A percentile compares a stretch with the other conserved stretches of the same genome.
Evolutionary conservation across 2,329 filamentous ascomycete species (phyloP).

Genomic region (Xylaria sp.): DNA sequence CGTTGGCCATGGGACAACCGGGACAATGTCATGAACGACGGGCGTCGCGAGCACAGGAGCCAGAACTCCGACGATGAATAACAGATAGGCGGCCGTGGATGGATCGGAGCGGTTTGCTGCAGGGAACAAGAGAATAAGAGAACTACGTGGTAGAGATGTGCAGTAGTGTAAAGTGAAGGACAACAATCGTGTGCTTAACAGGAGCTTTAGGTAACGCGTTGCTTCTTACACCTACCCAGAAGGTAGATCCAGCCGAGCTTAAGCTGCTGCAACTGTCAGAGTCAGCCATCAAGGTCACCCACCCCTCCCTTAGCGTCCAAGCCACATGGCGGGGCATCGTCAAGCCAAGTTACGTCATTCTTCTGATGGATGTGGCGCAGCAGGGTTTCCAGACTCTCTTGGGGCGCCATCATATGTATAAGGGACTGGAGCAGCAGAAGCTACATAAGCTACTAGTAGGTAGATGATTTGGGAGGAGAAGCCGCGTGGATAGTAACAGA

Average conservation of each 20-base stretch:
- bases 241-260: neutral
- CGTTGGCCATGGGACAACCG: constrained; percentile 31
- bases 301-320: constrained; percentile 25
- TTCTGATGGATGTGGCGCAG: constrained; percentile 22
- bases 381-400: neutral
- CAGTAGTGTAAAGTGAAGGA: constrained; percentile 11
- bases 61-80: neutral
- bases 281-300: constrained; percentile 25
- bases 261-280: neutral
- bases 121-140: constrained; percentile 1
- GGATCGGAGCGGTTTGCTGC: neutral
- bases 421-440: no score
- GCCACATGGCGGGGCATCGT: constrained; percentile 35
- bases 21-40: neutral
- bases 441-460: no score
- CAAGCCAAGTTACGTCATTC: constrained; percentile 32
- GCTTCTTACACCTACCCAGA: constrained; percentile 5
- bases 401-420: neutral
- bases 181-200: constrained; percentile 7
- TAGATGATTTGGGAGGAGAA: neutral
- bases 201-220: constrained; percentile 19
- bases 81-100: neutral
- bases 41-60: neutral
- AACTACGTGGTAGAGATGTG: constrained; percentile 15
- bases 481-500: neutral